Evolutionary conservation across 495 filamentous ascomycete genomes (phyloP).

Genomic region (Aspergillus incahuasiensis): DNA sequence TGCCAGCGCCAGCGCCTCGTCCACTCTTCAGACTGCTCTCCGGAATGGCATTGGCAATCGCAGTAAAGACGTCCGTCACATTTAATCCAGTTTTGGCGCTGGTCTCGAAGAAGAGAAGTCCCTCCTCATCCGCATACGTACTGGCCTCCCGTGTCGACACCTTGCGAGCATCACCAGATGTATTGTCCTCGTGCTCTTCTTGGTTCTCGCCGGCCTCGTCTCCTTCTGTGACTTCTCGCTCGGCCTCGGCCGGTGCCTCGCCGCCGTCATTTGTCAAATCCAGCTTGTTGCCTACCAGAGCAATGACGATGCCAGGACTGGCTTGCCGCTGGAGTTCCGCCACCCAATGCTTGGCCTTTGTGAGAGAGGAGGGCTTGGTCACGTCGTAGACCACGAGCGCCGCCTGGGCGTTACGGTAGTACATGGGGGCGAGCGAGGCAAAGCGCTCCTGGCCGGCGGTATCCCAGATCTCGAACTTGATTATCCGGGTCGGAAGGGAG

Average conservation of each 20-base stretch:
- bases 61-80: slow-evolving; percentile 92
- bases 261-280: slow-evolving; percentile 67
- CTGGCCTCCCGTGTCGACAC: slow-evolving; percentile 84
- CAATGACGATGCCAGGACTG: slow-evolving; percentile 96
- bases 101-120: slow-evolving; percentile 93
- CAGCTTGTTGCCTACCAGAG: slow-evolving; percentile 94
- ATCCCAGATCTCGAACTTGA: slow-evolving; percentile 99
- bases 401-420: slow-evolving; percentile 98
- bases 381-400: slow-evolving; percentile 99
- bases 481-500: slow-evolving; percentile 88
- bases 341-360: slow-evolving; percentile 98
- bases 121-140: slow-evolving; percentile 90
- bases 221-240: slow-evolving; percentile 32
- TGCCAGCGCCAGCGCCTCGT: slow-evolving; percentile 59
- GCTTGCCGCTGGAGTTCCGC: slow-evolving; percentile 96
- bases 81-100: slow-evolving; percentile 94
- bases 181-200: slow-evolving; percentile 57
- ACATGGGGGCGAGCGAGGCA: slow-evolving; percentile 96
- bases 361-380: slow-evolving; percentile 90
- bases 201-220: slow-evolving; percentile 36
- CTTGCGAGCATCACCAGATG: slow-evolving; percentile 75
- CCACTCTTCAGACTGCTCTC: slow-evolving; percentile 91
- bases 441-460: slow-evolving; percentile 98
- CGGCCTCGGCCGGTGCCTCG: slow-evolving; percentile 25
- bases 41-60: slow-evolving; percentile 96